Percentiles rank a stretch among this genome's conserved stretches.
phyloP scores from a whole-genome alignment of 768 basidiomycete species.

The Boletus tomentosulus region DNA sequence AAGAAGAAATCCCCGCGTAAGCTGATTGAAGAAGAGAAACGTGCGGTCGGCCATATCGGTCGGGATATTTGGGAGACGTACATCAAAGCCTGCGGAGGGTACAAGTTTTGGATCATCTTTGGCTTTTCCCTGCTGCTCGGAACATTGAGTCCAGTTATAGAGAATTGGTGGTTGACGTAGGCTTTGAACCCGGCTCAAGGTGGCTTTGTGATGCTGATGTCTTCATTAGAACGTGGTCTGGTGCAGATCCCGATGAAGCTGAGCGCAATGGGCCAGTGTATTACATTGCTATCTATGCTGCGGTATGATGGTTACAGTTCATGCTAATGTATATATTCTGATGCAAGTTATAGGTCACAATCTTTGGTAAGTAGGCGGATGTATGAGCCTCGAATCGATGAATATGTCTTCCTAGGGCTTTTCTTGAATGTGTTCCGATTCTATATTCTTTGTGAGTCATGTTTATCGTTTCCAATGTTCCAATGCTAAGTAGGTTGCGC shows the following conservation, averaged over 20 bases:
- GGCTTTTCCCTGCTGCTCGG: slow-evolving; percentile 48
- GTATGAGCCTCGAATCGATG: background rate
- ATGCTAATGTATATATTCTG: slow-evolving; percentile 6
- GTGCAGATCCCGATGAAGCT: slow-evolving; percentile 39
- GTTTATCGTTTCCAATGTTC: background rate
- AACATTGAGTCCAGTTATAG: slow-evolving; percentile 61
- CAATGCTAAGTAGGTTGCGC: slow-evolving; percentile 6
- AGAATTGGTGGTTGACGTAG: slow-evolving; percentile 69
- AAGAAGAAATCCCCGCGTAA: slow-evolving; percentile 71
- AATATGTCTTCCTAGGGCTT: slow-evolving; percentile 38
- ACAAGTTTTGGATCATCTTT: slow-evolving; percentile 57
- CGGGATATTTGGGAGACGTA: slow-evolving; percentile 64
- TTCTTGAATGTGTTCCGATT: slow-evolving; percentile 57
- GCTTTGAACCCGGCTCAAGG: slow-evolving; percentile 1
- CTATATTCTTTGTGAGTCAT: slow-evolving; percentile 63
- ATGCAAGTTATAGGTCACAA: slow-evolving; percentile 34
- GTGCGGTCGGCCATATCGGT: slow-evolving; percentile 70
- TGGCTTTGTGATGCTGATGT: slow-evolving; percentile 24
- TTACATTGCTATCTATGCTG: slow-evolving; percentile 61
- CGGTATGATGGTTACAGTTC: slow-evolving; percentile 33
- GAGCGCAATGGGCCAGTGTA: slow-evolving; percentile 40
- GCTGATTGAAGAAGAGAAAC: slow-evolving; percentile 77
- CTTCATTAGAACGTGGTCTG: slow-evolving; percentile 51
- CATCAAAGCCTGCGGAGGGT: slow-evolving; percentile 46
- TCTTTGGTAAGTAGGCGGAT: slow-evolving; percentile 28